phyloP scores from a whole-genome alignment of 305 asterid species.

The Plantago lanceolata region DNA sequence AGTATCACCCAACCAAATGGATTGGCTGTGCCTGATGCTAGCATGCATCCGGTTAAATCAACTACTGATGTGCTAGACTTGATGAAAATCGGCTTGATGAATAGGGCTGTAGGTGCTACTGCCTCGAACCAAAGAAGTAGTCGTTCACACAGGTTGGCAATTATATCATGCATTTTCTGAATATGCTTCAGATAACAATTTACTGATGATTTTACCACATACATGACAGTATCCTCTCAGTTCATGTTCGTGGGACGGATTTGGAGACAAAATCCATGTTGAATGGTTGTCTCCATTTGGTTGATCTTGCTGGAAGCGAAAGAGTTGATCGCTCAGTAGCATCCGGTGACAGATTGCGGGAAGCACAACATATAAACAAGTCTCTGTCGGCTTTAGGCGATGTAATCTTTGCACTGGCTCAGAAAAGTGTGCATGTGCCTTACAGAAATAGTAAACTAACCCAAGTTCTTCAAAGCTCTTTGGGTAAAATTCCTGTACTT shows the following conservation, averaged over 20 bases:
- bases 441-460: slow-evolving; percentile 60
- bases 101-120: slow-evolving; percentile 90
- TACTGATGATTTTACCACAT: slow-evolving; percentile 16
- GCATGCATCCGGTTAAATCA: slow-evolving; percentile 82
- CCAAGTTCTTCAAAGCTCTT: slow-evolving; percentile 51
- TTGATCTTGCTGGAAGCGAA: slow-evolving; percentile 98
- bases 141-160: slow-evolving; percentile 78
- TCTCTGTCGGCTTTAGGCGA: slow-evolving; percentile 97
- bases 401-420: slow-evolving; percentile 64
- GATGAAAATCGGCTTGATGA: slow-evolving; percentile 77
- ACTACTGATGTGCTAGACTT: slow-evolving; percentile 75
- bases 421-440: slow-evolving; percentile 46
- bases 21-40: slow-evolving; percentile 94
- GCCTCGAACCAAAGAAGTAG: slow-evolving; percentile 96
- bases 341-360: slow-evolving; percentile 87
- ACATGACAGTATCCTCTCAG: slow-evolving; percentile 71
- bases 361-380: slow-evolving; percentile 93
- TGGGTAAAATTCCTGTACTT: too few relatives aligned
- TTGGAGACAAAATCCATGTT: slow-evolving; percentile 67
- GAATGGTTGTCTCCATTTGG: slow-evolving; percentile 91
- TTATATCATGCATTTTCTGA: too few relatives aligned
- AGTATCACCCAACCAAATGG: slow-evolving; percentile 86
- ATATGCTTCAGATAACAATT: slow-evolving; percentile 21
- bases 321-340: slow-evolving; percentile 92
- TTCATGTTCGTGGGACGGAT: slow-evolving; percentile 85